Evolutionary conservation across 179 eudicot species (phyloP).

Genomic region (Camellia oleifera): DNA sequence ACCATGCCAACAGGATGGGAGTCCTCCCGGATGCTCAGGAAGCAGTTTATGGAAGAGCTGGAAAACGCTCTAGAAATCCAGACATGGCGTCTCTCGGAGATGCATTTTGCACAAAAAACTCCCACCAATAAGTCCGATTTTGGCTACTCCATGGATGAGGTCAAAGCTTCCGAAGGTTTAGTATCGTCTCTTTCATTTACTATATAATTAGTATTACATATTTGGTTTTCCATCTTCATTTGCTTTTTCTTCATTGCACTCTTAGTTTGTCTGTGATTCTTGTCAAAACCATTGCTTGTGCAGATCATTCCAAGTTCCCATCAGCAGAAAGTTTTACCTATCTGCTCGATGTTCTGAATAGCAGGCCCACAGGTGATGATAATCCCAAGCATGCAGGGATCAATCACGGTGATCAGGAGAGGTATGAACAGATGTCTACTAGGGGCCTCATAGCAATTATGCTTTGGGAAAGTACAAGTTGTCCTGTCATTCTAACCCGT

Average conservation of each 20-base stretch:
- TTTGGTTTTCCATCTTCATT: conserved; percentile 5
- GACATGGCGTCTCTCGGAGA: conserved; percentile 42
- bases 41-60: conserved; percentile 55
- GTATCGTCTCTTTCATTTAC: not conserved
- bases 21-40: conserved; percentile 48
- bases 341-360: conserved; percentile 32
- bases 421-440: conserved; percentile 19
- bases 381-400: conserved; percentile 15
- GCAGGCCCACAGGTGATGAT: conserved; percentile 19
- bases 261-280: not conserved
- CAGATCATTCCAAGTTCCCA: conserved; percentile 34
- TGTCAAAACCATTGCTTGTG: not conserved
- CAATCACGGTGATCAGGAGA: conserved; percentile 30
- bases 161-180: conserved; percentile 40
- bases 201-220: not conserved
- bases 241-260: not conserved
- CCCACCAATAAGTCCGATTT: conserved; percentile 27
- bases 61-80: conserved; percentile 49
- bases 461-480: no score
- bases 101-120: conserved; percentile 39
- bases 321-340: conserved; percentile 35
- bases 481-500: no score
- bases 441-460: not conserved
- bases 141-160: conserved; percentile 41
- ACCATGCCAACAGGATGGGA: conserved; percentile 40